A percentile compares a stretch with the other conserved stretches of the same genome.
phyloP scores from a whole-genome alignment of 495 filamentous ascomycete species.

The Penicillium ucsense region DNA sequence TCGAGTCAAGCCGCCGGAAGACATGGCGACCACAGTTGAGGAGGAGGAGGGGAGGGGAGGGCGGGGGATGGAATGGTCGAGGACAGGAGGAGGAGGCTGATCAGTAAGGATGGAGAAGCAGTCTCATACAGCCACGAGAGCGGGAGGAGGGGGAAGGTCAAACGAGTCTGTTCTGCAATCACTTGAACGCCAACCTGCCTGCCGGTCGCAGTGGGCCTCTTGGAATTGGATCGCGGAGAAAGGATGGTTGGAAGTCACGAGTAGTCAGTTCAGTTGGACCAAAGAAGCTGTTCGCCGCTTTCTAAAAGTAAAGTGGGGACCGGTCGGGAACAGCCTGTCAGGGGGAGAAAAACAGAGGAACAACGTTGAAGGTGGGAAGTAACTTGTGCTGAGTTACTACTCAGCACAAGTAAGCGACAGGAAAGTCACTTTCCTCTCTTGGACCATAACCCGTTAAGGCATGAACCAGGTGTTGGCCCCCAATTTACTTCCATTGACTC shows the following conservation, averaged over 20 bases:
- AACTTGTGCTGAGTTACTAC: too few species aligned
- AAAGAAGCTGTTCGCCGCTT: conserved; percentile 20
- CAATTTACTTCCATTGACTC: too few species aligned
- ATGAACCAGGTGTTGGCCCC: too few species aligned
- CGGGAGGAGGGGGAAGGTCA: conserved; percentile 5
- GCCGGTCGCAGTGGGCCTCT: conserved; percentile 19
- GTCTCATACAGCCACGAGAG: background rate
- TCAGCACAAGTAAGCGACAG: too few species aligned
- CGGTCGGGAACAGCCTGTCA: conserved; percentile 8
- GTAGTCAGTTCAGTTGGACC: conserved; percentile 9
- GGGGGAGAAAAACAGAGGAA: background rate
- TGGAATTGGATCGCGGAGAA: conserved; percentile 7
- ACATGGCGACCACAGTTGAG: conserved; percentile 37
- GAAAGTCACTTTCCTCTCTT: too few species aligned
- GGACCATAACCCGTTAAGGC: too few species aligned
- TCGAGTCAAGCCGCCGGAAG: conserved; percentile 66
- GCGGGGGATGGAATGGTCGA: background rate
- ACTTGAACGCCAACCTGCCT: conserved; percentile 16
- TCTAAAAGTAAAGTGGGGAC: conserved; percentile 16
- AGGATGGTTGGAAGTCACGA: conserved; percentile 15
- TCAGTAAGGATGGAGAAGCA: too few species aligned
- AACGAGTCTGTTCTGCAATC: conserved; percentile 2
- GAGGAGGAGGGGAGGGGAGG: conserved; percentile 11
- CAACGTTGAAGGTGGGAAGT: too few species aligned
- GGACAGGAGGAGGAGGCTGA: too few species aligned